Base-by-base conservation (phyloP, 352 stramenopile genomes). In the Globisporangium okanoganense region DNA sequence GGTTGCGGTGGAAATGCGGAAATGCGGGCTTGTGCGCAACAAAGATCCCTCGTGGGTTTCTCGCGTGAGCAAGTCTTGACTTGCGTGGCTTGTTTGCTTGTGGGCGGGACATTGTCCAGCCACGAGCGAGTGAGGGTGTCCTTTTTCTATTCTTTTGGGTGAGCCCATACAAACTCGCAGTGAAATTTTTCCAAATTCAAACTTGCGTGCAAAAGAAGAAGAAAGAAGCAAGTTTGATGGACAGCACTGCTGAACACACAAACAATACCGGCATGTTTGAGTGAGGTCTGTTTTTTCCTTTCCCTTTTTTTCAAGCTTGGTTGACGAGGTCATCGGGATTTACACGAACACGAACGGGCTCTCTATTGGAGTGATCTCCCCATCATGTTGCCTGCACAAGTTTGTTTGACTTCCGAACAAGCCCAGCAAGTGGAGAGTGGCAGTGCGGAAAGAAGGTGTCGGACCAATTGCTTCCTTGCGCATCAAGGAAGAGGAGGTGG, bases 201-300 rank as follows among this genome's bases (percentile, higher is more conserved):
- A 41, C 35, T 13, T 16, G 12, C 13, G 35, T 16, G 35, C 35
- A 41, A 45, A 45, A 45, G 16, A 44, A 44, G 40, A 45, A 45
- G 14, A 45, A 45, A 45, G 40, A 33, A 53, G 47, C 47, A 31
- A 53, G 29, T 52, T 52, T 29, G 22, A 35, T 52, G 45, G 24
- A 52, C 45, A 25, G n/a, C 16, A 18, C 18, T 24, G 47, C 47
- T 53, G 47, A 53, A 36, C 47, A 35, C 13, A 43, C 36, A 43
- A 8, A 16, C 7, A 12, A 2, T 16, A 13, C 18, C 36, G n/a
- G 20, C 20, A 45, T 6, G 20, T 8, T 14, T 4, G 14, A 29
- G 16, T 20, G 47, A 53, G 47, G 7, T 53, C 47, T 53, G 47
- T 25, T 36, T 36, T 53, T 53, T 36, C 4, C 13, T 52, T 53